These are phyloP conservation scores for Fusarium verticillioides DNA, from an alignment of 2,329 filamentous ascomycete species.

Conservation along the genomic window DNA sequence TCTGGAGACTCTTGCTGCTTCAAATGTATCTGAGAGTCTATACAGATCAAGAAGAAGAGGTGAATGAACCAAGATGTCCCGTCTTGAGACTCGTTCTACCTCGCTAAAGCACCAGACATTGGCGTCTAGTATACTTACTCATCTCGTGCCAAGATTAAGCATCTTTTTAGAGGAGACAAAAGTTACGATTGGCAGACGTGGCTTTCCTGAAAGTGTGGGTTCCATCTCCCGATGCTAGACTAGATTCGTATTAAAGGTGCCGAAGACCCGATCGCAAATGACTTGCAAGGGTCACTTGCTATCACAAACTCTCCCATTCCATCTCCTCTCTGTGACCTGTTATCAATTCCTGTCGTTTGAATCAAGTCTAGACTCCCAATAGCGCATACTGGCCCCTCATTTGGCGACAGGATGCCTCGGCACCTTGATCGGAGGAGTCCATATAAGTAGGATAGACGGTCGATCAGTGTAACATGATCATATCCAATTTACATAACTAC, in stretches of 20 bases:
- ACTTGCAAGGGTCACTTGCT: background rate
- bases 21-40: too few species aligned
- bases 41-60: too few species aligned
- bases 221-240: background rate
- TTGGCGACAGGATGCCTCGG: background rate
- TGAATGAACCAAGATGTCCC: too few species aligned
- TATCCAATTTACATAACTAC: fast-evolving
- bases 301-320: background rate
- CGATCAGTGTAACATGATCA: background rate
- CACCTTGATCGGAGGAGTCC: background rate
- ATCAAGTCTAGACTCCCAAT: background rate
- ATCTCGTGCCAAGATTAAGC: background rate
- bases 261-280: background rate
- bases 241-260: background rate
- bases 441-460: background rate
- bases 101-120: too few species aligned
- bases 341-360: background rate
- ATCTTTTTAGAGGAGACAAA: background rate
- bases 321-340: background rate
- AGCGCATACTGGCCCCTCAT: background rate
- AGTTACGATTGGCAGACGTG: background rate
- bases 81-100: too few species aligned
- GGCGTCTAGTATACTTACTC: fast-evolving
- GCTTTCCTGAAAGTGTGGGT: background rate
- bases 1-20: background rate